Percentiles rank a stretch among this genome's conserved stretches.
Evolutionary conservation across 2,329 filamentous ascomycete genomes (phyloP).

Genomic region (Paecilomyces variotii): DNA sequence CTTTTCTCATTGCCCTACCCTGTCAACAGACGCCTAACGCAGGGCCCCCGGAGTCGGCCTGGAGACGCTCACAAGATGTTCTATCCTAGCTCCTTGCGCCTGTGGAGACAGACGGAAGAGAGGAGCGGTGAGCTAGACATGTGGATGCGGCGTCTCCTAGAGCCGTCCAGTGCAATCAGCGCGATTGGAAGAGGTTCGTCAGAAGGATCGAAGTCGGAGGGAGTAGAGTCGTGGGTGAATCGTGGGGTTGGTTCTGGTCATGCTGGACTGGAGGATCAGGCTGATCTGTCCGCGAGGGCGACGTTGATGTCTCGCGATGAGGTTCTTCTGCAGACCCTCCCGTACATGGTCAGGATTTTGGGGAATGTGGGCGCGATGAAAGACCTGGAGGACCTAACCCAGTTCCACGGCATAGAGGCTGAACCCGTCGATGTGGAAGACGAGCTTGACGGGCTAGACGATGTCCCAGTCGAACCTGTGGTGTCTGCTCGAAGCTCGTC

Average conservation of each 20-base stretch:
- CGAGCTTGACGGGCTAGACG: constrained; percentile 26
- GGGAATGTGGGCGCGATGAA: constrained; percentile 32
- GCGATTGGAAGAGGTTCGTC: constrained; percentile 23
- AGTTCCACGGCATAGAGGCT: constrained; percentile 53
- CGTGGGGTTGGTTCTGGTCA: constrained; percentile 6
- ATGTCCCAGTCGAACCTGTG: constrained; percentile 9
- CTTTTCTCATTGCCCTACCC: constrained; percentile 78
- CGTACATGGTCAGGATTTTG: constrained; percentile 68
- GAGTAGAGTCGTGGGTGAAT: constrained; percentile 32
- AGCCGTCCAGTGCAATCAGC: constrained; percentile 33
- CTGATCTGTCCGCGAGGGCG: constrained; percentile 8
- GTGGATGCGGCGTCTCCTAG: constrained; percentile 29
- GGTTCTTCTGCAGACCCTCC: constrained; percentile 68
- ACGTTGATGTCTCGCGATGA: constrained; percentile 30
- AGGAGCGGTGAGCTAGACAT: constrained; percentile 57
- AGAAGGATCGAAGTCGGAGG: constrained; percentile 6
- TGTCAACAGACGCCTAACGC: constrained; percentile 56
- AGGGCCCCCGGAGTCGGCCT: constrained; percentile 19
- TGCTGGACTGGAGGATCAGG: constrained; percentile 2
- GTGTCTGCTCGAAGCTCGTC: constrained; percentile 4
- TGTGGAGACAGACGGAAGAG: constrained; percentile 80
- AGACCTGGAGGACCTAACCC: constrained; percentile 61
- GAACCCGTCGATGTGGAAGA: constrained; percentile 38
- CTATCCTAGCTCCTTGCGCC: constrained; percentile 73
- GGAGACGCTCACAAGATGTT: constrained; percentile 79